Conservation (phyloP, 2,329 filamentous ascomycete genomes). For the Botrytis cinerea region DNA sequence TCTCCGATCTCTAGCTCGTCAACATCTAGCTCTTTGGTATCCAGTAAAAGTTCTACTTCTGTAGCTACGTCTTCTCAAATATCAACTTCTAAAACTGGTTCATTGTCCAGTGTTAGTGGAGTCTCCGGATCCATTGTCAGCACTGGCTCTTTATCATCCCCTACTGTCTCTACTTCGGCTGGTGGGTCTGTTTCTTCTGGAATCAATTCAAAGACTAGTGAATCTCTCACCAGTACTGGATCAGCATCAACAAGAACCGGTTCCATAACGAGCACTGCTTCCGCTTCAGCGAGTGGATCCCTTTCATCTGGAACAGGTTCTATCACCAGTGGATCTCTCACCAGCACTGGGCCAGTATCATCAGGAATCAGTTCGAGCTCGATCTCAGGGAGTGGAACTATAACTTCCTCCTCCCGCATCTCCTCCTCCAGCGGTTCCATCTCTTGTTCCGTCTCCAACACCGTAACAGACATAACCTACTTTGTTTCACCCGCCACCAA, state of each 20-base stretch:
- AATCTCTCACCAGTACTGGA: too few species aligned
- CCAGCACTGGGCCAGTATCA: background rate
- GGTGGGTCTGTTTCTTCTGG: background rate
- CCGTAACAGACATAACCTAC: conserved; percentile 19
- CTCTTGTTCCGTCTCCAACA: conserved; percentile 8
- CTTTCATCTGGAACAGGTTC: background rate
- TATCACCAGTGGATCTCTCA: background rate
- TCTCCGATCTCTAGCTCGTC: background rate
- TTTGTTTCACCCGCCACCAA: conserved; percentile 4
- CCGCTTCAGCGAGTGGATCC: too few species aligned
- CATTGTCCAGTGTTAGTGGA: background rate
- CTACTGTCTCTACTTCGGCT: background rate
- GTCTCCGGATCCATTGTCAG: background rate
- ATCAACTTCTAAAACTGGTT: background rate
- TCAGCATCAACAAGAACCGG: too few species aligned
- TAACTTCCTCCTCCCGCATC: background rate
- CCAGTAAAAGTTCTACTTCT: background rate
- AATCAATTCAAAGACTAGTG: background rate
- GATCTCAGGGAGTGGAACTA: background rate
- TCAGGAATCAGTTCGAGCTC: background rate
- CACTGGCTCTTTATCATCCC: background rate
- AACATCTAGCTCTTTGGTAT: background rate
- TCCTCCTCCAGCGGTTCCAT: background rate
- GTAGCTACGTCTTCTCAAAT: background rate
- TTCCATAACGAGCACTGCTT: too few species aligned